Base-by-base conservation (phyloP, 2,329 filamentous ascomycete genomes). In the Colletotrichum sp. region DNA sequence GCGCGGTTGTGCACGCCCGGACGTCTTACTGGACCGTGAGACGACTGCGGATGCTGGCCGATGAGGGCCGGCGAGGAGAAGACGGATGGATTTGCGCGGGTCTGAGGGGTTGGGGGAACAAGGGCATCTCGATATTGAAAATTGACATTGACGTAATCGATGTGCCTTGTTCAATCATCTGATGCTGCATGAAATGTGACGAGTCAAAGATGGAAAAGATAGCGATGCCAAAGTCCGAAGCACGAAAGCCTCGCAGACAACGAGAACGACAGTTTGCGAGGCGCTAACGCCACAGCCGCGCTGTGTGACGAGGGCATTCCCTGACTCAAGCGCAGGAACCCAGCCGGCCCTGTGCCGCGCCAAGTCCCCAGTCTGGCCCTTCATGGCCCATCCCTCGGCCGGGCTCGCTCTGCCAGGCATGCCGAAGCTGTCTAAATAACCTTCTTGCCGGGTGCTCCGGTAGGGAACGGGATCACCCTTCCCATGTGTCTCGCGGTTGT, bases 271-370 rank as follows among this genome's bases (percentile, higher is more conserved):
- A 3, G n/a, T 48, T 69, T n/a, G 25, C 34, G 36, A 13, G 52
- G 32, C 55, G n/a, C 39, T 57, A 68, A 66, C 63, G 69, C 32
- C 55, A 63, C 27, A 72, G 57, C 69, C 39, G 63, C 55, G 61
- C 19, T 34, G 19, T 12, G 34, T 27, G 44, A 59, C 25, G 39
- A 57, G 68, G 65, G 63, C 22, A 65, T 52, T 57, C 60, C 69
- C 63, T 68, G 73, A 75, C 61, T 72, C 73, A 72, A 59, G 70
- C 69, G 55, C 52, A 34, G 52, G 32, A 36, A 5, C 19, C 39
- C 7, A 68, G 52, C 32, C 66, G 66, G 32, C n/a, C 36, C 22
- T 32, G 22, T 39, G 55, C 30, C 69, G 27, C 27, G 67, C 59
- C 67, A 60, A 70, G 59, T 63, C 59, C 30, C 12, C 28, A 52